Evolutionary conservation across 192 early-diverging fungal genomes (phyloP).

Genomic region (Geosiphon pyriformis): DNA sequence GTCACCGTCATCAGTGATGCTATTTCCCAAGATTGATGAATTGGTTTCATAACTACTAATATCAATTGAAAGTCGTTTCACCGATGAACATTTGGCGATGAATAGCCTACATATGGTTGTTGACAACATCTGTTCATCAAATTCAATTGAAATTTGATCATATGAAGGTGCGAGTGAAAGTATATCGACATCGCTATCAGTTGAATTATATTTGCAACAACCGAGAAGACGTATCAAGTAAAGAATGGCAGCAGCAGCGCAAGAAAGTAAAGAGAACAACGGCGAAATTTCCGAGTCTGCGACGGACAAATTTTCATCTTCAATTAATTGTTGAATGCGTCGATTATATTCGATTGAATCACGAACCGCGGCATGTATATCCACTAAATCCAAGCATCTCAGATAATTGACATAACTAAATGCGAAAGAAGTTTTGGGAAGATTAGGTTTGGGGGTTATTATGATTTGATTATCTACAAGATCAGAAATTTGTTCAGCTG

Average conservation of each 20-base stretch:
- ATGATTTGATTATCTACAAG: conserved; percentile 9
- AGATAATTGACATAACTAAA: conserved; percentile 12
- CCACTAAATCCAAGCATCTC: conserved; percentile 17
- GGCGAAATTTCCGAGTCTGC: not conserved
- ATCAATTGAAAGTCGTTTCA: conserved; percentile 18
- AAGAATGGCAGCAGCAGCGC: not conserved
- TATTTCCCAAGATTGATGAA: not conserved
- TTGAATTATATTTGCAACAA: not conserved
- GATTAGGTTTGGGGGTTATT: not conserved
- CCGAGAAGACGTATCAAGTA: not conserved
- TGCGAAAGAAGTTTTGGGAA: not conserved
- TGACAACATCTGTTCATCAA: not conserved
- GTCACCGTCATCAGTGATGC: not conserved
- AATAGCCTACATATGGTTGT: conserved; percentile 8
- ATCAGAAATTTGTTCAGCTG: not conserved
- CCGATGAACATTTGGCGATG: not conserved
- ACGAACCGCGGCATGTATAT: conserved; percentile 11
- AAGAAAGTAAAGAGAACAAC: not conserved
- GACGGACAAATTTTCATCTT: not conserved
- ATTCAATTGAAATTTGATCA: not conserved
- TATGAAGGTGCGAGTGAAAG: not conserved
- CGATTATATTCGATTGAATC: conserved; percentile 17
- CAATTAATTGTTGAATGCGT: too few relatives aligned
- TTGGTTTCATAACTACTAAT: not conserved
- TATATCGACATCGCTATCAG: not conserved